Percentiles rank a stretch among this genome's conserved stretches.
phyloP scores from a whole-genome alignment of 768 basidiomycete genomes.

The Russula sp. region DNA sequence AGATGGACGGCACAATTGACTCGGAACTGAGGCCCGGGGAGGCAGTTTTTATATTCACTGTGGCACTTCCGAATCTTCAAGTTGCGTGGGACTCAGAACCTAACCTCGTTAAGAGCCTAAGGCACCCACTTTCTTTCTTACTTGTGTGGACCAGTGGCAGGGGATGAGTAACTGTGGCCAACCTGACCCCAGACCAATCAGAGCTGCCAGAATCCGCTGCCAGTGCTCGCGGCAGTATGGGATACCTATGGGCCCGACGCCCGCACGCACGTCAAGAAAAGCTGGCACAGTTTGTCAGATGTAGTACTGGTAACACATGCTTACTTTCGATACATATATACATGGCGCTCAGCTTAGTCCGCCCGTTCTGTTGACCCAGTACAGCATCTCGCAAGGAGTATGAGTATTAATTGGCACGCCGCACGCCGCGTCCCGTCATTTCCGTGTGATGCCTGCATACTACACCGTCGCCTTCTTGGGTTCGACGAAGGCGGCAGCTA shows the following conservation, averaged over 20 bases:
- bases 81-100: no score
- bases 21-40: no score
- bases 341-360: neutral
- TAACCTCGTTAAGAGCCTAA: neutral
- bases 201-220: neutral
- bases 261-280: neutral
- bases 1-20: no score
- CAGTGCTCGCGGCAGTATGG: neutral
- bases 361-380: neutral
- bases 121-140: neutral
- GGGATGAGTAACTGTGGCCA: neutral
- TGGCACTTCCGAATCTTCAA: no score
- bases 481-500: no score
- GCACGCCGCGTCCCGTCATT: conserved; percentile 1
- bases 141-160: neutral
- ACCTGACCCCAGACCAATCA: neutral
- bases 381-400: neutral
- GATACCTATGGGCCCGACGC: neutral
- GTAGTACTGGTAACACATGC: neutral
- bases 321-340: neutral
- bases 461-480: no score
- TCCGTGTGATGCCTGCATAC: neutral
- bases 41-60: no score
- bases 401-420: neutral
- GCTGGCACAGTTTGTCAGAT: neutral